Percentiles rank a stretch among this genome's conserved stretches.
These are phyloP conservation scores for Epichloe gansuensis DNA, from an alignment of 2,329 filamentous ascomycete species.

Conservation along the genomic window DNA sequence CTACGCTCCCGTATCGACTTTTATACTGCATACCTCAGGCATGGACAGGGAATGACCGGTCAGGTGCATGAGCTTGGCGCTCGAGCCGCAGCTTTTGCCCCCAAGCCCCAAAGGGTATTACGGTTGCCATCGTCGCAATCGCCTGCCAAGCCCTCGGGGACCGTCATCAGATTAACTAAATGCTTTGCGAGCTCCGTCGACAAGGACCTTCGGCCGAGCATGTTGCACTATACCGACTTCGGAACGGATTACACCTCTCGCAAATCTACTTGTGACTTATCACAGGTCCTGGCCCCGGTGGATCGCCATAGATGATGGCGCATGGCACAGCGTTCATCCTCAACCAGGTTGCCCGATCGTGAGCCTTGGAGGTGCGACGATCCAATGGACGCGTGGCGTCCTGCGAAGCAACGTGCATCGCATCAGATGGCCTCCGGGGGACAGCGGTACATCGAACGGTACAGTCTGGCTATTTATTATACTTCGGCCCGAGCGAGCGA, in stretches of 20 bases:
- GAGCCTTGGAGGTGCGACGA: constrained; percentile 12
- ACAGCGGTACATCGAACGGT: no score
- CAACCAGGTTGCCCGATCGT: constrained; percentile 14
- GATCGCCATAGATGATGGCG: constrained; percentile 1
- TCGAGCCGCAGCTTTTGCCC: neutral
- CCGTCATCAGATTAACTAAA: constrained; percentile 6
- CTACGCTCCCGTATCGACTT: neutral
- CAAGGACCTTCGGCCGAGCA: constrained; percentile 13
- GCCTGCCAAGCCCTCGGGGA: neutral
- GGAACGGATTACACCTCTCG: constrained; percentile 23
- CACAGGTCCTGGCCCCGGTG: constrained; percentile 20
- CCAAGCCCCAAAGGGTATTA: no score
- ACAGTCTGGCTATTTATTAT: no score
- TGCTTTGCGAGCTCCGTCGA: constrained; percentile 7
- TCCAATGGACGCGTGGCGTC: constrained; percentile 13
- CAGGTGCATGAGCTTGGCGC: neutral
- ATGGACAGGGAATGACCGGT: neutral
- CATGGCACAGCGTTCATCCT: constrained; percentile 3
- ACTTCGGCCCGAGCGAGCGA: no score
- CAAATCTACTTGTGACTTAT: constrained; percentile 22
- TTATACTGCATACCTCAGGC: neutral
- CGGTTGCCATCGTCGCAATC: no score
- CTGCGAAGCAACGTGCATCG: constrained; percentile 16
- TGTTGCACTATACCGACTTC: constrained; percentile 23
- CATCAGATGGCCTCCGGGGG: neutral